Evolutionary conservation across 1,284 basidiomycete species (phyloP), one percentile per base, ranked within the genome.

Genomic region (Tremellales sp.): DNA sequence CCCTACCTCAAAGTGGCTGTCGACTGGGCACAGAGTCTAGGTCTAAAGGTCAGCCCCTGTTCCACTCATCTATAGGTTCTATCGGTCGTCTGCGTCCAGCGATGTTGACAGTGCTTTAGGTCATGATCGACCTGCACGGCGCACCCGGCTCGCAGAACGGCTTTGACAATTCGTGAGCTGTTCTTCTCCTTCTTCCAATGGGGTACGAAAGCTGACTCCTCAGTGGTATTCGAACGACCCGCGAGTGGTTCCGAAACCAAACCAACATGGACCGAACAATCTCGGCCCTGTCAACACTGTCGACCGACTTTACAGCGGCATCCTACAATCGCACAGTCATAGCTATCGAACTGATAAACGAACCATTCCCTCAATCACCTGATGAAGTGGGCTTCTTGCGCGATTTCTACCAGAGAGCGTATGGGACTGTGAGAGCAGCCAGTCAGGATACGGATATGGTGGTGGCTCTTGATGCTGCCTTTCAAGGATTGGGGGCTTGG

Each of bases 401-500:
- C 46, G 8, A 21, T 1, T 72, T 58, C 49, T 69, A 69, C 41
- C 36, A 56, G 29, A 29, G 47, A 15, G 65, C 61, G 7, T 72
- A 72, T 49, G 13, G 29, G 4, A 46, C 56, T 2, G 57, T 69
- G 10, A 46, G 66, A 17, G 25, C 72, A 81, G 43, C 68, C 76
- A 40, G 39, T 3, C 29, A 82, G 63, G 82, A 84, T 58, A 81
- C 84, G 61, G 80, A 79, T 1, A 65, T 88, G 22, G 81, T 82
- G 11, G 76, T 90, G 45, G 80, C 93, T 36, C 35, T 71, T 6
- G 84, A 89, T 60, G 89, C 93, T 61, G 89, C 86, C 3, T 88
- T 93, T 79, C 82, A 88, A 67, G 78, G 82, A 23, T 74, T 91
- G 29, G 80, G 78, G 45, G 84, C 80, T 58, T 97, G 91, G 91